phyloP scores from a whole-genome alignment of 805 yeast species.

The Hanseniaspora mollemarum region DNA sequence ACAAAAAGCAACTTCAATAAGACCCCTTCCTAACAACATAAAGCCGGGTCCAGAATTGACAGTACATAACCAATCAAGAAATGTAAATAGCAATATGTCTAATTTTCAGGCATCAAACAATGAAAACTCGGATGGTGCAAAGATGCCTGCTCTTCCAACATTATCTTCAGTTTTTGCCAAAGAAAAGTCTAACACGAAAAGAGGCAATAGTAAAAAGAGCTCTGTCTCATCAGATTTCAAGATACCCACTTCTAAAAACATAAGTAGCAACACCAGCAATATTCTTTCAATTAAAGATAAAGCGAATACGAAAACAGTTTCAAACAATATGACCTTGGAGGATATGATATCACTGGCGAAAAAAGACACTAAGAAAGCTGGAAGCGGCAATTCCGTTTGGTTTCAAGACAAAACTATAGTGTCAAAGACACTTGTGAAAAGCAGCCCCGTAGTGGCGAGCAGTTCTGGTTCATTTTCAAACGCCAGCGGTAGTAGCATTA shows the following conservation, averaged over 20 bases:
- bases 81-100: no score
- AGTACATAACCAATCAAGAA: no score
- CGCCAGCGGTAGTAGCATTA: background rate
- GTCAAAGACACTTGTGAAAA: background rate
- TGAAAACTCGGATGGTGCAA: no score
- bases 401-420: background rate
- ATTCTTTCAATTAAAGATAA: background rate
- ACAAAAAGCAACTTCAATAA: background rate
- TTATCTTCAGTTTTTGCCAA: background rate
- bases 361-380: background rate
- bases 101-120: no score
- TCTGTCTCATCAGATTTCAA: background rate
- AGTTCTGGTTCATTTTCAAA: no score
- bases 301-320: background rate
- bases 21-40: background rate
- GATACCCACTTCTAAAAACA: background rate
- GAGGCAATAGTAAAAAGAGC: background rate
- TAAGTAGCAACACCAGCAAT: background rate
- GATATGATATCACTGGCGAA: constrained; percentile 9
- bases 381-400: background rate
- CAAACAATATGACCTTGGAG: background rate
- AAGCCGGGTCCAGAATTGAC: constrained; percentile 1
- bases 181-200: background rate
- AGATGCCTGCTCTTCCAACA: no score
- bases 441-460: background rate